These are phyloP conservation scores for Rhodotorula sp. DNA, from an alignment of 1,284 basidiomycete genomes.

Conservation along the genomic window DNA sequence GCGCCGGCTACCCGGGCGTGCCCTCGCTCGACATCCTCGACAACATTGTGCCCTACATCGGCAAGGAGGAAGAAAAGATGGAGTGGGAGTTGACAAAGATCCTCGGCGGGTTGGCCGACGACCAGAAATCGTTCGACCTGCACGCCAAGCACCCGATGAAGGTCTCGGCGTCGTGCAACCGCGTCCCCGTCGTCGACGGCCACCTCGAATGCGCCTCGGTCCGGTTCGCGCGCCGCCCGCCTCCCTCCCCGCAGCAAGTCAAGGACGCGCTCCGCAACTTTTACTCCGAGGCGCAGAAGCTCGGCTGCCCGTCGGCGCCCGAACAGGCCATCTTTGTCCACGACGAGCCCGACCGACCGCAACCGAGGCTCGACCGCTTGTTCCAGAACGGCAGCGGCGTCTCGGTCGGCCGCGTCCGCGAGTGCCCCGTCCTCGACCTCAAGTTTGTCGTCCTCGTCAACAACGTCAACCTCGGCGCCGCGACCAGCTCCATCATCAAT, in stretches of 20 bases:
- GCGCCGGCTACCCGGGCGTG: constrained; percentile 94
- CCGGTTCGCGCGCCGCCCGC: constrained; percentile 73
- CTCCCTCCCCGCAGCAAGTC: constrained; percentile 84
- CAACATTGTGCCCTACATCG: constrained; percentile 93
- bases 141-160: constrained; percentile 74
- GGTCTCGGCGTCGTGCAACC: constrained; percentile 87
- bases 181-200: constrained; percentile 90
- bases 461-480: constrained; percentile 95
- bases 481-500: constrained; percentile 96
- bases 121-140: constrained; percentile 73
- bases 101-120: constrained; percentile 71
- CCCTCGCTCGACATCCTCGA: constrained; percentile 89
- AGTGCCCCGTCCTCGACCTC: constrained; percentile 88
- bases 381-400: constrained; percentile 86
- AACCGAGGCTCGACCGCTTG: constrained; percentile 19
- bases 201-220: constrained; percentile 87
- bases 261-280: constrained; percentile 75
- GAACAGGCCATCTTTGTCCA: constrained; percentile 85
- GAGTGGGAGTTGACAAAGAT: constrained; percentile 99
- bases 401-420: constrained; percentile 83
- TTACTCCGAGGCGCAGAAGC: constrained; percentile 73
- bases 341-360: constrained; percentile 75
- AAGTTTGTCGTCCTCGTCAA: constrained; percentile 94
- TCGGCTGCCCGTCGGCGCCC: constrained; percentile 83
- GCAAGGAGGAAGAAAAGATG: constrained; percentile 86